Conservation (phyloP, 805 yeast species). For the Candida endomychidarum region DNA sequence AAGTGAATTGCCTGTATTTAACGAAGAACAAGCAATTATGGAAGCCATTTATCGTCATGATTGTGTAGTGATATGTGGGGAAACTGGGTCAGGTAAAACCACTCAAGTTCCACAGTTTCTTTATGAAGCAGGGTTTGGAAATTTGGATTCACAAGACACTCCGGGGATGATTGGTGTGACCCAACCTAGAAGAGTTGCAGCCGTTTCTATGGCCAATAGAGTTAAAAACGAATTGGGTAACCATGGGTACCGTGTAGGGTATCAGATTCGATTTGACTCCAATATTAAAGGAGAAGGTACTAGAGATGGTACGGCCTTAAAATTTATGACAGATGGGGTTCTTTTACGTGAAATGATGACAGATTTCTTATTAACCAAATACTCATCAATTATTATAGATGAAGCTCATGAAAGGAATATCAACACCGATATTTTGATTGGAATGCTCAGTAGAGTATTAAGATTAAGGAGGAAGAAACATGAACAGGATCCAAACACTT, state of each 20-base stretch:
- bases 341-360: constrained; percentile 87
- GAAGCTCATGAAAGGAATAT: constrained; percentile 98
- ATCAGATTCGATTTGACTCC: constrained; percentile 81
- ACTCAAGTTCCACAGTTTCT: constrained; percentile 97
- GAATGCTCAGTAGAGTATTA: constrained; percentile 87
- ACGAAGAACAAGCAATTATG: constrained; percentile 91
- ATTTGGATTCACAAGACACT: constrained; percentile 46
- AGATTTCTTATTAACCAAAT: constrained; percentile 76
- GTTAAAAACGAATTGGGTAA: constrained; percentile 75
- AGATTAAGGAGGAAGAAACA: constrained; percentile 61
- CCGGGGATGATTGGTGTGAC: constrained; percentile 97
- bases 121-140: constrained; percentile 90
- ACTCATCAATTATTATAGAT: constrained; percentile 86
- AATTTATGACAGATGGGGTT: constrained; percentile 95
- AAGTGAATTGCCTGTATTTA: constrained; percentile 78
- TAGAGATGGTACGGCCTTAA: constrained; percentile 59
- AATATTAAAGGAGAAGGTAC: constrained; percentile 52
- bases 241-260: constrained; percentile 67
- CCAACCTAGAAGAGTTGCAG: constrained; percentile 94
- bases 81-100: constrained; percentile 98
- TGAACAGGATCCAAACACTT: constrained; percentile 44
- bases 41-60: constrained; percentile 94
- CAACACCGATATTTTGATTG: constrained; percentile 93
- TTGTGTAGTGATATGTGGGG: constrained; percentile 90
- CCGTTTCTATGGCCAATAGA: constrained; percentile 86